A percentile compares a stretch with the other conserved stretches of the same genome.
Evolutionary conservation across 441 rosid species (phyloP).

Genomic region (Francoa sonchifolia): DNA sequence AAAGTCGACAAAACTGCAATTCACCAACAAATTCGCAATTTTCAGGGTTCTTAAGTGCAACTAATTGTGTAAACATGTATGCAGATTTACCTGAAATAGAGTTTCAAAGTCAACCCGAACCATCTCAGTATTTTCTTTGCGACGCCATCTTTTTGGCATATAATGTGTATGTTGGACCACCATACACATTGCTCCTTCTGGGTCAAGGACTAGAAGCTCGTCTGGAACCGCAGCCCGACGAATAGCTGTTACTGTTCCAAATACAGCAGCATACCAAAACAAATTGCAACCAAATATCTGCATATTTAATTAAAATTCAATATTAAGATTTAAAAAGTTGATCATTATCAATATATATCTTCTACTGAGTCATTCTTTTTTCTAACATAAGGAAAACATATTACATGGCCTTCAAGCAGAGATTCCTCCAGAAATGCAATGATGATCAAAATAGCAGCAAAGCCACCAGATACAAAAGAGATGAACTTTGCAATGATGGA

Average conservation of each 20-base stretch:
- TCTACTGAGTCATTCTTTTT: slow-evolving; percentile 4
- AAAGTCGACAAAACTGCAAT: background rate
- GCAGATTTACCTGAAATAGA: slow-evolving; percentile 64
- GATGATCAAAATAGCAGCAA: slow-evolving; percentile 89
- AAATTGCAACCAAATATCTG: slow-evolving; percentile 96
- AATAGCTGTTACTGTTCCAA: slow-evolving; percentile 92
- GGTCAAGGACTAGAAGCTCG: slow-evolving; percentile 77
- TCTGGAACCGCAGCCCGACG: slow-evolving; percentile 86
- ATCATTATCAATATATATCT: slow-evolving; percentile 1
- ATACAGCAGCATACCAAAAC: slow-evolving; percentile 97
- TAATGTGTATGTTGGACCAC: slow-evolving; percentile 90
- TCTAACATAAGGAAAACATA: slow-evolving; percentile 13
- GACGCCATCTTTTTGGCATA: slow-evolving; percentile 98
- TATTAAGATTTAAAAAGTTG: background rate
- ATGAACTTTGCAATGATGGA: slow-evolving; percentile 85
- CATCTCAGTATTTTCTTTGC: slow-evolving; percentile 64
- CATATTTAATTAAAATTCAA: slow-evolving; percentile 12
- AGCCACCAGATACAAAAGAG: slow-evolving; percentile 96
- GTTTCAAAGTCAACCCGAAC: slow-evolving; percentile 83
- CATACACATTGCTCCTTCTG: slow-evolving; percentile 75
- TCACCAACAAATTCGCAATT: slow-evolving; percentile 2
- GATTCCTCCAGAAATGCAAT: slow-evolving; percentile 98
- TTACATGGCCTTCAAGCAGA: slow-evolving; percentile 95
- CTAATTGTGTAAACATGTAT: background rate
- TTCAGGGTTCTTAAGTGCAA: background rate